Percentiles rank a stretch among this genome's conserved stretches.
phyloP scores from a whole-genome alignment of 805 yeast genomes.

The Barnettozyma botsteinii region DNA sequence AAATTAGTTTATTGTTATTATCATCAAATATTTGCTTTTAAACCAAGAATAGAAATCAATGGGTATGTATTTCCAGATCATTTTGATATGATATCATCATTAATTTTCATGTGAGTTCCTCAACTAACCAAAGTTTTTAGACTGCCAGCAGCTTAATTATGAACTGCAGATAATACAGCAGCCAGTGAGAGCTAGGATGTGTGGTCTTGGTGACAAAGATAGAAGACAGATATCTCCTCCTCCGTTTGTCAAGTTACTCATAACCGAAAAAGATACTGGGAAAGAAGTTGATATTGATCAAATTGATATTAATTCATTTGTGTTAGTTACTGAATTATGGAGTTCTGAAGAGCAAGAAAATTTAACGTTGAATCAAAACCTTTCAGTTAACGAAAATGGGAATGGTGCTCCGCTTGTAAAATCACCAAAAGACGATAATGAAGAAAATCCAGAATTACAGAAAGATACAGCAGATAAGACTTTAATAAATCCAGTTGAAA shows the following conservation, averaged over 20 bases:
- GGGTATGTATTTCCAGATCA: too few species aligned
- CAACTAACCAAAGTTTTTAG: background rate
- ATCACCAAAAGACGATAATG: background rate
- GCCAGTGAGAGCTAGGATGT: constrained; percentile 41
- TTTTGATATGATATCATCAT: too few species aligned
- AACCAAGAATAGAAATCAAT: too few species aligned
- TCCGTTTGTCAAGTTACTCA: constrained; percentile 24
- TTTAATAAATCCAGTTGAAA: too few species aligned
- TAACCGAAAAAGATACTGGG: constrained; percentile 22
- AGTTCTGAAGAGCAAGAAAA: constrained; percentile 28
- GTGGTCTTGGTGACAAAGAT: constrained; percentile 40
- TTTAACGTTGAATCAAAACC: constrained; percentile 18
- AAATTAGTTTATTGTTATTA: too few species aligned
- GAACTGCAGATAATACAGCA: constrained; percentile 31
- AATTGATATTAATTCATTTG: constrained; percentile 30
- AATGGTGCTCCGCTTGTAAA: too few species aligned
- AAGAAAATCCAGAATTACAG: too few species aligned
- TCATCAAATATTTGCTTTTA: too few species aligned
- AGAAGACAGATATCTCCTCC: constrained; percentile 31
- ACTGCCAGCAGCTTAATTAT: background rate
- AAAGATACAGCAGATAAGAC: too few species aligned
- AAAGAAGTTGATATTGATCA: constrained; percentile 22
- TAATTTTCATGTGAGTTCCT: too few species aligned
- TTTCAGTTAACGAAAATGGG: constrained; percentile 1
- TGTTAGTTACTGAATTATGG: constrained; percentile 38